A percentile compares a stretch with the other conserved stretches of the same genome.
Evolutionary conservation across 2,329 filamentous ascomycete genomes (phyloP).

Genomic region (Xylaria digitata): DNA sequence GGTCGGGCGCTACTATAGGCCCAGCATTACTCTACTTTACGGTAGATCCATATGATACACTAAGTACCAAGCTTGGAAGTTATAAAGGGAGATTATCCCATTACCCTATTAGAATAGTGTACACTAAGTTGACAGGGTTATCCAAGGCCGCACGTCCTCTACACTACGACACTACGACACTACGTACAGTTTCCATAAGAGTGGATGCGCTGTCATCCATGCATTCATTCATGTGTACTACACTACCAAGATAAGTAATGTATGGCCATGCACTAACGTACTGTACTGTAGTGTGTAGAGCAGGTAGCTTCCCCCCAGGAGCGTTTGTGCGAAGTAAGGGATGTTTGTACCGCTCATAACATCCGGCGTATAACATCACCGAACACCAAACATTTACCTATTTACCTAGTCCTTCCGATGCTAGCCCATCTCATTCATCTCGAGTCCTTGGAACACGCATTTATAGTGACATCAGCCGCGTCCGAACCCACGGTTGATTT

Average conservation of each 20-base stretch:
- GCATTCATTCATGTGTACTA: background rate
- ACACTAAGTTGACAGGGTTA: constrained; percentile 16
- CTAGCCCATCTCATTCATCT: constrained; percentile 3
- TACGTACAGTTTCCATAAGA: constrained; percentile 7
- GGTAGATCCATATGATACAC: too few relatives aligned
- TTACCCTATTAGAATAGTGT: background rate
- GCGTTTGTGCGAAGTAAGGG: background rate
- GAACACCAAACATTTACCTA: background rate
- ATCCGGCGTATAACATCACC: constrained; percentile 2
- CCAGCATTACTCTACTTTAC: too few relatives aligned
- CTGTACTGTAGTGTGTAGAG: too few relatives aligned
- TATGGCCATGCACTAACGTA: too few relatives aligned
- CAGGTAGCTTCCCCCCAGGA: too few relatives aligned
- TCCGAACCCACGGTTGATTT: background rate
- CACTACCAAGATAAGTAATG: too few relatives aligned
- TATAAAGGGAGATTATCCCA: background rate
- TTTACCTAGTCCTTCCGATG: background rate
- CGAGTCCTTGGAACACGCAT: background rate
- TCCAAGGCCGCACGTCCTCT: constrained; percentile 1
- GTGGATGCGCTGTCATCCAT: constrained; percentile 16
- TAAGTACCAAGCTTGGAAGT: too few relatives aligned
- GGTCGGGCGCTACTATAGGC: too few relatives aligned
- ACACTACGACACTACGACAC: too few relatives aligned
- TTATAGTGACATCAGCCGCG: background rate
- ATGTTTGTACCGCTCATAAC: constrained; percentile 20